phyloP scores from a whole-genome alignment of 805 yeast genomes.

The Wickerhamomyces xylosicus region DNA sequence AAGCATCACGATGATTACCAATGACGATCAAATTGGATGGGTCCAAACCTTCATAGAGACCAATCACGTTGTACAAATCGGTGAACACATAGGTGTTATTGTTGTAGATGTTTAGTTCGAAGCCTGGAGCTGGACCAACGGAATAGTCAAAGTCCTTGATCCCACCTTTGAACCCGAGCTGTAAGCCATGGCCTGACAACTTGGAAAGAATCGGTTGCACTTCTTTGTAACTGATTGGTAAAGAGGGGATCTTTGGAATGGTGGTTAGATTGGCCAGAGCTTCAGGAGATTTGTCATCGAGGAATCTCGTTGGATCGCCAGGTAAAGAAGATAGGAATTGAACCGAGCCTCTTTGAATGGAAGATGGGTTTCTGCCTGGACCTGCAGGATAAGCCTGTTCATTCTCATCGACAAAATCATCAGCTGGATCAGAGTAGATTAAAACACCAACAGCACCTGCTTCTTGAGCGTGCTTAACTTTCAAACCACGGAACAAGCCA shows the following conservation, averaged over 20 bases:
- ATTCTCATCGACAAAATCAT: conserved; percentile 48
- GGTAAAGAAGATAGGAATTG: conserved; percentile 50
- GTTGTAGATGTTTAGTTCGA: conserved; percentile 43
- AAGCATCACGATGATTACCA: conserved; percentile 76
- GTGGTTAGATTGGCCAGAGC: conserved; percentile 34
- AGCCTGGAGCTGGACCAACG: conserved; percentile 37
- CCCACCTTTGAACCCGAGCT: conserved; percentile 38
- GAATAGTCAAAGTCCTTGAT: conserved; percentile 35
- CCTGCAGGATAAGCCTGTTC: conserved; percentile 63
- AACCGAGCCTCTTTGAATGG: conserved; percentile 71
- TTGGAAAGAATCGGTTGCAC: conserved; percentile 50
- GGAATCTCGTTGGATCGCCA: conserved; percentile 60
- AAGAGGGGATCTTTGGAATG: conserved; percentile 58
- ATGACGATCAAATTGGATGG: conserved; percentile 46
- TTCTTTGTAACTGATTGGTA: conserved; percentile 58
- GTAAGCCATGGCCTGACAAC: conserved; percentile 48
- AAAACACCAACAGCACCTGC: conserved; percentile 58
- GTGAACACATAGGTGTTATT: conserved; percentile 52
- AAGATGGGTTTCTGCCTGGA: conserved; percentile 66
- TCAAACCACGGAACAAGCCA: conserved; percentile 56
- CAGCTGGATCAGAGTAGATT: conserved; percentile 62
- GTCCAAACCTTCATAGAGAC: conserved; percentile 43
- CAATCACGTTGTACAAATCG: conserved; percentile 56
- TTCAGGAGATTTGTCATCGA: conserved; percentile 48
- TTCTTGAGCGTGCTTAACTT: conserved; percentile 69